phyloP scores from a whole-genome alignment of 306 rosid genomes.

The Trichosanthes cucumerina region DNA sequence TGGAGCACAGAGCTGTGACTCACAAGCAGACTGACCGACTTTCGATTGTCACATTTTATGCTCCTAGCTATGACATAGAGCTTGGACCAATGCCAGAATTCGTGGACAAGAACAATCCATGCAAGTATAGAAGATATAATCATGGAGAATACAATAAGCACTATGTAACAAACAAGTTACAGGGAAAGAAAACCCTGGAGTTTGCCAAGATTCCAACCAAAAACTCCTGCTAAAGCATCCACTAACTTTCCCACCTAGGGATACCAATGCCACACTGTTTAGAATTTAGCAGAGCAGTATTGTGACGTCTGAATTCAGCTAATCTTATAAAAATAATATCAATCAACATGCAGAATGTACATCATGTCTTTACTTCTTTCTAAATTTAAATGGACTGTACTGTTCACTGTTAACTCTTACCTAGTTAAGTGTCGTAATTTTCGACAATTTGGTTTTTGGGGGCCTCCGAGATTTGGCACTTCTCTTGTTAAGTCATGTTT shows the following conservation, averaged over 20 bases:
- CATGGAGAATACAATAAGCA: slow-evolving; percentile 93
- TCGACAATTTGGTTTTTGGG: slow-evolving; percentile 22
- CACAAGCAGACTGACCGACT: slow-evolving; percentile 59
- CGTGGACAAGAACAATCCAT: slow-evolving; percentile 52
- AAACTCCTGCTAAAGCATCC: slow-evolving; percentile 21
- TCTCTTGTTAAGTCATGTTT: slow-evolving; percentile 25
- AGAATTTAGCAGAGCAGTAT: background rate
- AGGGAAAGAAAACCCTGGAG: slow-evolving; percentile 74
- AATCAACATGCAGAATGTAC: slow-evolving; percentile 19
- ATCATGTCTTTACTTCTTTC: slow-evolving; percentile 15
- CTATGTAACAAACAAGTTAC: slow-evolving; percentile 81
- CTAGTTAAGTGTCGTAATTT: slow-evolving; percentile 13
- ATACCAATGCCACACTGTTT: slow-evolving; percentile 18
- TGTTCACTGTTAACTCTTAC: slow-evolving; percentile 14
- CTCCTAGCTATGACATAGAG: slow-evolving; percentile 86
- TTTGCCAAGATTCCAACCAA: slow-evolving; percentile 55
- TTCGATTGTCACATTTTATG: slow-evolving; percentile 80
- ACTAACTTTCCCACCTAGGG: slow-evolving; percentile 21
- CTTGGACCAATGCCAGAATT: slow-evolving; percentile 71
- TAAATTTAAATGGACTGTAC: slow-evolving; percentile 21
- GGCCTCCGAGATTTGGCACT: slow-evolving; percentile 13
- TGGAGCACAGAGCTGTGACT: slow-evolving; percentile 94
- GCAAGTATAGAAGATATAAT: slow-evolving; percentile 68
- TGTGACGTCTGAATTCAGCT: slow-evolving; percentile 13
- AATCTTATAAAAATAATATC: slow-evolving; percentile 14